Base-by-base conservation (phyloP, 2,329 filamentous ascomycete genomes). In the Phialophora macrospora region DNA sequence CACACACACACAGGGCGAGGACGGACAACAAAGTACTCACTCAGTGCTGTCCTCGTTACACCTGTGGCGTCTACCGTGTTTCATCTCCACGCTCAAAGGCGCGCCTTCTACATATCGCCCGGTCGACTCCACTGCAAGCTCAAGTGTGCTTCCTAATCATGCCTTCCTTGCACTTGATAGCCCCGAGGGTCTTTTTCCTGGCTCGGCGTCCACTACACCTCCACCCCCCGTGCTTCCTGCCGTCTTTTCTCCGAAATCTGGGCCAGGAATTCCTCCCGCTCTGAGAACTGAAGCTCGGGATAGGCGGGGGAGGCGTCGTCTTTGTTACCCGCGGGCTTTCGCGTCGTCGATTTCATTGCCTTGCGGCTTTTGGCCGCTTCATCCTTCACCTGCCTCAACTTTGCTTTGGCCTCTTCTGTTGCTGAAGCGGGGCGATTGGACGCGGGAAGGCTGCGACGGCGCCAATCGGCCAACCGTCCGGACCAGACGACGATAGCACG, bases 401-500 rank as follows among this genome's bases (percentile, higher is more conserved):
- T 28, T 51, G 48, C 48, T 51, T 22, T 24, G 22, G 20, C 48
- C 48, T 24, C 24, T 5, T 51, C 22, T 51, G 48, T 8, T 14
- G 48, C 12, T 7, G 48, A 4, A 17, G 5, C 14, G 24, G 22
- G 20, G 9, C 9, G 48, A 26, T 51, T 26, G 8, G 22, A 17
- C 24, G 14, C 12, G 12, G 58, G 58, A 20, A 22, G 48, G 6
- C 12, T 44, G 11, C 24, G 34, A 12, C 52, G 55, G 24, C 67
- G 64, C 67, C 67, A 69, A 7, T 32, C 8, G 26, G 59, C 67
- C 38, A 66, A 38, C 3, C 41, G 12, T 11, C 56, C 55, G 14
- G 48, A 20, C 64, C 64, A 69, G 12, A 56, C 48, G 51, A 67
- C 62, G 26, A 69, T 51, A n/a, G 62, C 59, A 34, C 67, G 64